A percentile compares a stretch with the other conserved stretches of the same genome.
Evolutionary conservation across 768 basidiomycete species (phyloP).

Genomic region (Candolleomyces eurysporus): DNA sequence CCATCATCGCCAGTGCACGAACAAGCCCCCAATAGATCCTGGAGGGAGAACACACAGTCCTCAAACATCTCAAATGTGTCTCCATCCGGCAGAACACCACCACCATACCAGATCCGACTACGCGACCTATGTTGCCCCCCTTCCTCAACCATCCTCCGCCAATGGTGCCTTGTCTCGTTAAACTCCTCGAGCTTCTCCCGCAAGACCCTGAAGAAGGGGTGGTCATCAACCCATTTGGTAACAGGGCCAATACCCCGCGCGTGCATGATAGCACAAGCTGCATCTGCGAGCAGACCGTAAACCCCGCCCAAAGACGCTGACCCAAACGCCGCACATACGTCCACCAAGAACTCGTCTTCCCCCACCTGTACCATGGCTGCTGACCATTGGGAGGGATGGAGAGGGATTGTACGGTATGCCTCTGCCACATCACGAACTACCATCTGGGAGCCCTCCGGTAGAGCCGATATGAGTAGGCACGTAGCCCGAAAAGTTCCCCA

Average conservation of each 20-base stretch:
- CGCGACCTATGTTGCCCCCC: too few relatives aligned
- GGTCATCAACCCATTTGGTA: slow-evolving; percentile 31
- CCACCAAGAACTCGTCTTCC: slow-evolving; percentile 21
- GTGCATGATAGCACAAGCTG: slow-evolving; percentile 20
- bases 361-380: slow-evolving; percentile 24
- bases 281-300: slow-evolving; percentile 26
- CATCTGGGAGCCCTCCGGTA: slow-evolving; percentile 36
- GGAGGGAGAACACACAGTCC: too few relatives aligned
- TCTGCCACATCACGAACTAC: slow-evolving; percentile 35
- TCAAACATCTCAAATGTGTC: too few relatives aligned
- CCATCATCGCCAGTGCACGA: too few relatives aligned
- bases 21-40: too few relatives aligned
- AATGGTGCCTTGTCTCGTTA: background rate
- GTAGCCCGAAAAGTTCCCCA: slow-evolving; percentile 42
- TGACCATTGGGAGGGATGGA: slow-evolving; percentile 35
- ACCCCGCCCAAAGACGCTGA: slow-evolving; percentile 17
- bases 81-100: too few relatives aligned
- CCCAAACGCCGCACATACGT: slow-evolving; percentile 24
- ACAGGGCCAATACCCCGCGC: slow-evolving; percentile 22
- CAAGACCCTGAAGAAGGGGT: slow-evolving; percentile 19
- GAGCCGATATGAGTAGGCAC: slow-evolving; percentile 23
- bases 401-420: slow-evolving; percentile 35
- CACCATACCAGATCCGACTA: too few relatives aligned
- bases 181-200: background rate
- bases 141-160: too few relatives aligned